phyloP scores from a whole-genome alignment of 345 rosid genomes.

The Adansonia digitata region DNA sequence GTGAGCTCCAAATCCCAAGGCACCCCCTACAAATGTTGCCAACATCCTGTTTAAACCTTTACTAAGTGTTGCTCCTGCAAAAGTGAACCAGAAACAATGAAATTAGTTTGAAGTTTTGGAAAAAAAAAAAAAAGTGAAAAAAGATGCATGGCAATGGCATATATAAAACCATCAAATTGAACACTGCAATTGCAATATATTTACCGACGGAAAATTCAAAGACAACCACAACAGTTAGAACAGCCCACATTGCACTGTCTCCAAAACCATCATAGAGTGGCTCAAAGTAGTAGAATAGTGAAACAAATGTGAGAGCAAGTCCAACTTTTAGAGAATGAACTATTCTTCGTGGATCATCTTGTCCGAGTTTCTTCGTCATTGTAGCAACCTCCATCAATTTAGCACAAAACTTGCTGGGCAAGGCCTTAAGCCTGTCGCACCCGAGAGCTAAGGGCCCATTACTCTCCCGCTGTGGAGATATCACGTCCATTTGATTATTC shows the following conservation, averaged over 20 bases:
- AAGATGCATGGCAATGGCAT: background rate
- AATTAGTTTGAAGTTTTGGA: too few relatives aligned
- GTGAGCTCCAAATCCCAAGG: conserved; percentile 34
- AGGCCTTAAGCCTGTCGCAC: background rate
- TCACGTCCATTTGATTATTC: background rate
- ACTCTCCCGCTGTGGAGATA: background rate
- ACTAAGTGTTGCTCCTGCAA: conserved; percentile 32
- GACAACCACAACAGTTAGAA: conserved; percentile 33
- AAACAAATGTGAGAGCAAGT: conserved; percentile 31
- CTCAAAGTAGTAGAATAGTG: conserved; percentile 26
- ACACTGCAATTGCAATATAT: background rate
- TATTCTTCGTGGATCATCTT: conserved; percentile 39
- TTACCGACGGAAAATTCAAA: conserved; percentile 42
- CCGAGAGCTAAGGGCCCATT: background rate
- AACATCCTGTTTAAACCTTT: conserved; percentile 34
- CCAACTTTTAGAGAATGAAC: conserved; percentile 40
- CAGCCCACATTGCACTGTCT: conserved; percentile 33
- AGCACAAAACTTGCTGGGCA: background rate
- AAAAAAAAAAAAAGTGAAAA: too few relatives aligned
- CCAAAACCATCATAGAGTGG: conserved; percentile 30
- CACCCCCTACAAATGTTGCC: conserved; percentile 33
- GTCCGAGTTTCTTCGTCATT: conserved; percentile 18
- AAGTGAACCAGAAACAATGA: background rate
- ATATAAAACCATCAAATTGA: too few relatives aligned
- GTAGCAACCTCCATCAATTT: background rate